phyloP scores from a whole-genome alignment of 371 early-diverging fungal genomes.

The Mucor indicus region DNA sequence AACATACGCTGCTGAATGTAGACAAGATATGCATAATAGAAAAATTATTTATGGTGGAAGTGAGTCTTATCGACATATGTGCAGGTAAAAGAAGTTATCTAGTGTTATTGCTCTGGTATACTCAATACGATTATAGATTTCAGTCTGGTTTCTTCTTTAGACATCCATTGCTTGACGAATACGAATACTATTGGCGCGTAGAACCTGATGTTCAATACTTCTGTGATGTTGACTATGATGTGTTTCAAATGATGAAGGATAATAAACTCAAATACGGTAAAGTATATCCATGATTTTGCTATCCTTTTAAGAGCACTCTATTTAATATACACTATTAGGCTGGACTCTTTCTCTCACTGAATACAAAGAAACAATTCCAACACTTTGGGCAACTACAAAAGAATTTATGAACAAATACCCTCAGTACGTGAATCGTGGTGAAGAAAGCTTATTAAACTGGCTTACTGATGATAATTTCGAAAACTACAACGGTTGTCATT shows the following conservation, averaged over 20 bases:
- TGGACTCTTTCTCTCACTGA: constrained; percentile 85
- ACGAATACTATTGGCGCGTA: constrained; percentile 95
- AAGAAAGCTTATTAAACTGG: constrained; percentile 26
- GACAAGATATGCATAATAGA: constrained; percentile 55
- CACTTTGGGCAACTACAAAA: constrained; percentile 73
- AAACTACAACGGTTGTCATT: constrained; percentile 74
- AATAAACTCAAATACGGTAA: constrained; percentile 80
- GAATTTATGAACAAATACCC: constrained; percentile 54
- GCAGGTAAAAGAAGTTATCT: constrained; percentile 49
- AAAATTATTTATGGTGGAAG: constrained; percentile 81
- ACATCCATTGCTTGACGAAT: constrained; percentile 74
- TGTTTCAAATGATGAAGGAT: constrained; percentile 81
- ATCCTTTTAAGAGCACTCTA: too few relatives aligned
- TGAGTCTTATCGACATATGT: constrained; percentile 93
- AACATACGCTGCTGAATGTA: constrained; percentile 54
- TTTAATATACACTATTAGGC: constrained; percentile 70
- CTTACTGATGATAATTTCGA: constrained; percentile 27
- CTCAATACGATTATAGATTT: constrained; percentile 42
- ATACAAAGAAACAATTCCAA: constrained; percentile 77
- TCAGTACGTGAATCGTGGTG: constrained; percentile 18
- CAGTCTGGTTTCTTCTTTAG: constrained; percentile 91
- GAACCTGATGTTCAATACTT: constrained; percentile 86
- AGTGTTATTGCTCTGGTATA: too few relatives aligned
- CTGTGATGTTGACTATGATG: constrained; percentile 90
- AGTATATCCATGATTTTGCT: constrained; percentile 15